Evolutionary conservation across 257 asterid species (phyloP), one percentile per base, ranked within the genome.

Genomic region (Penstemon newberryi): DNA sequence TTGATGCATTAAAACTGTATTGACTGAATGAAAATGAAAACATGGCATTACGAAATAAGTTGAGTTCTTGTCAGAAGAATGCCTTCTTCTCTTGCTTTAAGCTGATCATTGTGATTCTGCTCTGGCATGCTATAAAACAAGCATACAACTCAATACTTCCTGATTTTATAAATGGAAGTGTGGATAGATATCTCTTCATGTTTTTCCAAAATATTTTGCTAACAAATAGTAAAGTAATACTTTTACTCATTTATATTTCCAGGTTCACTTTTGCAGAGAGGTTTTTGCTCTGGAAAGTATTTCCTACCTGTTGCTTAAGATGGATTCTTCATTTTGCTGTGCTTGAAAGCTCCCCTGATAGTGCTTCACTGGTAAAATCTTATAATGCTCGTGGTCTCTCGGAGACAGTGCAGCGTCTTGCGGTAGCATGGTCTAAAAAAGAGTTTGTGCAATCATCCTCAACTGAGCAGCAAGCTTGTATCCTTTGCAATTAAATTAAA

Each of bases 241-340:
- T 69, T 52, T 43, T 53, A 39, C 36, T 36, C 64, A 69, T 60
- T 65, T 60, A 9, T 60, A 44, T 66, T 86, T 72, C 73, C 87
- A 93, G 97, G 85, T 84, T 91, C 75, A 81, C 81, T 78, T 91
- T 94, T 78, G 80, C 75, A 57, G 99, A 94, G 56, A 94, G 87
- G 69, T 89, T 94, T 75, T 81, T 94, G 74, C 82, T 94, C 69
- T 89, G 96, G 99, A 94, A 94, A 85, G 86, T 89, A 60, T 89
- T 94, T 80, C 99, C 97, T 51, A 72, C 78, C 67, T 73, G 95
- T 77, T 91, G 95, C 85, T 70, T 91, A 78, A 82, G 91, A 76
- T 94, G 99, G 99, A 91, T 94, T 75, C 84, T 94, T 80, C 86
- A 94, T 79, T 87, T 94, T 59, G 95, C 96, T 62, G 88, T 94